phyloP scores from a whole-genome alignment of 306 rosid genomes.

The Vigna trinervia region DNA sequence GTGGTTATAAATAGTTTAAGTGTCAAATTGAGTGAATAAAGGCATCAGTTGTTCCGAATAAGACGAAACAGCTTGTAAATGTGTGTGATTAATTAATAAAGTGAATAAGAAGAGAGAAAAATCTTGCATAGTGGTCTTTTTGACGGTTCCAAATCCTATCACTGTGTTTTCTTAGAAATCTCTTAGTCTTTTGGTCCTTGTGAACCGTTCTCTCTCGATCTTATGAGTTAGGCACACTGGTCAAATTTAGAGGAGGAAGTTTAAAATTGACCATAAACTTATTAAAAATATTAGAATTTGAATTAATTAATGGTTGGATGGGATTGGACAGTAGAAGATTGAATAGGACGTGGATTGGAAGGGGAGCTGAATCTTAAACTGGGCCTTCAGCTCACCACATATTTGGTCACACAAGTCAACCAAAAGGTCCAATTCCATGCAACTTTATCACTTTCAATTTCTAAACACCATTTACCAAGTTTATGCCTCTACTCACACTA shows the following conservation, averaged over 20 bases:
- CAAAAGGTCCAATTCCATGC: conserved; percentile 28
- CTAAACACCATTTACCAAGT: not conserved
- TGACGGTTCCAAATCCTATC: not conserved
- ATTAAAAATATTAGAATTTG: not conserved
- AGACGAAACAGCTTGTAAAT: conserved; percentile 42
- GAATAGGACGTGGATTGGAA: conserved; percentile 43
- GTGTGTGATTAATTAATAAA: conserved; percentile 36
- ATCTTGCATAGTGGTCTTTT: not conserved
- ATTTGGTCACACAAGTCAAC: conserved; percentile 35
- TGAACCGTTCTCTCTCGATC: not conserved
- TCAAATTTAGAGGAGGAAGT: conserved; percentile 33
- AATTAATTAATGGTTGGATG: not conserved
- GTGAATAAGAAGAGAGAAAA: conserved; percentile 34
- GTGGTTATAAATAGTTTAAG: conserved; percentile 30
- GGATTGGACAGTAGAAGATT: not conserved
- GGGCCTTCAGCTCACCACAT: not conserved
- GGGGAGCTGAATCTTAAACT: conserved; percentile 44
- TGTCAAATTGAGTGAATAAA: conserved; percentile 23
- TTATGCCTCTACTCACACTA: not conserved
- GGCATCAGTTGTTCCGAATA: conserved; percentile 29
- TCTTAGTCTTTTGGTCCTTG: conserved; percentile 16
- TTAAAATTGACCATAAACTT: not conserved
- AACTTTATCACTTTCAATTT: conserved; percentile 14
- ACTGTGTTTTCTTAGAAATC: conserved; percentile 18
- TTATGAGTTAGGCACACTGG: conserved; percentile 30